Evolutionary conservation across 306 rosid species (phyloP).

Genomic region (Cucurbita ficifolia): DNA sequence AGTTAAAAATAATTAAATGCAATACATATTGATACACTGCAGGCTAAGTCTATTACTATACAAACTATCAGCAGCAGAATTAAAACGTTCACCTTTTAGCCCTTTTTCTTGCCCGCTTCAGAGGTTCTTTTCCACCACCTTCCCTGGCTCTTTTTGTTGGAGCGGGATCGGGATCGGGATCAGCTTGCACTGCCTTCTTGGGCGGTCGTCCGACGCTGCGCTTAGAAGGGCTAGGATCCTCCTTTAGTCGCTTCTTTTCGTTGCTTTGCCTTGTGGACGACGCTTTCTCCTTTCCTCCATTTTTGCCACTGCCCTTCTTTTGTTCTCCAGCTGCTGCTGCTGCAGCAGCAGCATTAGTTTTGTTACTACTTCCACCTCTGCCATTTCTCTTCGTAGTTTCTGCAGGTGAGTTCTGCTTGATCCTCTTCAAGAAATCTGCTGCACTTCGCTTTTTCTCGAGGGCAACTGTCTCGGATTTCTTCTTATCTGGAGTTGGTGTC

Average conservation of each 20-base stretch:
- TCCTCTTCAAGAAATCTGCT: slow-evolving; percentile 71
- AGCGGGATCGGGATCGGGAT: slow-evolving; percentile 13
- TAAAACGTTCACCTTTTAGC: slow-evolving; percentile 26
- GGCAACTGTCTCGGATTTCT: slow-evolving; percentile 27
- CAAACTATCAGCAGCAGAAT: not conserved
- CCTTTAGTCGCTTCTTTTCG: slow-evolving; percentile 33
- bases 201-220: slow-evolving; percentile 74
- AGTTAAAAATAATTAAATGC: slow-evolving; percentile 1
- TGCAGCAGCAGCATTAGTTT: not conserved
- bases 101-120: slow-evolving; percentile 37
- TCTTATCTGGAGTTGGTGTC: slow-evolving; percentile 28
- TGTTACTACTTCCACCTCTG: slow-evolving; percentile 10
- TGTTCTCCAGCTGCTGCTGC: slow-evolving; percentile 32
- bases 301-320: slow-evolving; percentile 23
- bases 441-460: slow-evolving; percentile 54
- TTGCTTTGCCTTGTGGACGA: slow-evolving; percentile 17
- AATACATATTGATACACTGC: not conserved
- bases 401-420: slow-evolving; percentile 38
- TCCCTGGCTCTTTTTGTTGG: slow-evolving; percentile 53
- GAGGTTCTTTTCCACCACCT: slow-evolving; percentile 29
- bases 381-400: slow-evolving; percentile 21
- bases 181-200: slow-evolving; percentile 33
- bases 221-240: slow-evolving; percentile 44
- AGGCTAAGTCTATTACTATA: not conserved
- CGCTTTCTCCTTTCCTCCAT: slow-evolving; percentile 27